Conservation (phyloP, 2,329 filamentous ascomycete species). For the Nectriaceae sp. region DNA sequence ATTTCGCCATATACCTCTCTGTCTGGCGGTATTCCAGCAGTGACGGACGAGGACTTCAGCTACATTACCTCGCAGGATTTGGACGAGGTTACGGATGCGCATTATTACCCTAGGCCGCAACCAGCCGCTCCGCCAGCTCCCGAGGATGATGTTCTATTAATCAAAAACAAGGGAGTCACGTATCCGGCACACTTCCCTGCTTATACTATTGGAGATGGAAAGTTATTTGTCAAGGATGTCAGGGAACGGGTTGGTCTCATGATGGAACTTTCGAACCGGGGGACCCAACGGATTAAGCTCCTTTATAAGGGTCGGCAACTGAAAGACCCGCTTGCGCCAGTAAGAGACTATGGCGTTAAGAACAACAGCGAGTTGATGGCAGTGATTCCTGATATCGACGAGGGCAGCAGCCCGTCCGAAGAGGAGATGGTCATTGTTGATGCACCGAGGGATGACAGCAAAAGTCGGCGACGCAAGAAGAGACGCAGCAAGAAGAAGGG, state of each 20-base stretch:
- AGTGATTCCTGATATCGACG: conserved; percentile 42
- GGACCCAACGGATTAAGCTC: conserved; percentile 60
- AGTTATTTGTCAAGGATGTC: conserved; percentile 67
- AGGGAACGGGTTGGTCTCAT: conserved; percentile 67
- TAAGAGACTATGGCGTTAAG: conserved; percentile 63
- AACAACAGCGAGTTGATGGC: conserved; percentile 61
- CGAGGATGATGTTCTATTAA: conserved; percentile 70
- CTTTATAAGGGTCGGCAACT: conserved; percentile 74
- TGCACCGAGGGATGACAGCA: conserved; percentile 33
- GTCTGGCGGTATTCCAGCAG: conserved; percentile 55
- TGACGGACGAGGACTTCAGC: conserved; percentile 76
- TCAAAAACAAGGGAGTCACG: conserved; percentile 67
- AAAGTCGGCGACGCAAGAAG: conserved; percentile 38
- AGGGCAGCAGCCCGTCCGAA: conserved; percentile 41
- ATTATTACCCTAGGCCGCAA: conserved; percentile 44
- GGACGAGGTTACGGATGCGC: conserved; percentile 42
- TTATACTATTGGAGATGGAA: conserved; percentile 74
- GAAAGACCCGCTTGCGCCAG: conserved; percentile 61
- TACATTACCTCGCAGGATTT: conserved; percentile 83
- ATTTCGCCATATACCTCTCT: conserved; percentile 55
- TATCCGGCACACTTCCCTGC: conserved; percentile 74
- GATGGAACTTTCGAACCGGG: conserved; percentile 60
- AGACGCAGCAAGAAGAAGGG: conserved; percentile 37
- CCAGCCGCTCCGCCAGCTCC: conserved; percentile 36
- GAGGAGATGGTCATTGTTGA: conserved; percentile 50